These are phyloP conservation scores for Clathrospora elynae DNA, from an alignment of 2,329 filamentous ascomycete species.

Conservation along the genomic window DNA sequence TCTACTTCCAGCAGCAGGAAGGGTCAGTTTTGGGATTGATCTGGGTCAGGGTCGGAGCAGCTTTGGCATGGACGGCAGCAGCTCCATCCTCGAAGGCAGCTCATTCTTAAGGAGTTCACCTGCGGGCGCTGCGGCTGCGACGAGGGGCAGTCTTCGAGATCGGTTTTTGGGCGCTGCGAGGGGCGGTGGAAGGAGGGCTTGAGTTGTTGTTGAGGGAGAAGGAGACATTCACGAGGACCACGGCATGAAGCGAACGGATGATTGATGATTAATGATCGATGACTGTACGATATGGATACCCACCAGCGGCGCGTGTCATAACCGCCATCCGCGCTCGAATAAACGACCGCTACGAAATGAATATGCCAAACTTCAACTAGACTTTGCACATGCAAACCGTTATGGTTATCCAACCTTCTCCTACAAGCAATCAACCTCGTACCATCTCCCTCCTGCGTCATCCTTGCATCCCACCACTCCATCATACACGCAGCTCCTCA, in stretches of 20 bases:
- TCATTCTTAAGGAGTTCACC: constrained; percentile 46
- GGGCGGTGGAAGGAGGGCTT: constrained; percentile 21
- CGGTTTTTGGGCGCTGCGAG: constrained; percentile 35
- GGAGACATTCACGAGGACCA: background rate
- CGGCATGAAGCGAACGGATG: background rate
- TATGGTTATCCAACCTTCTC: too few species aligned
- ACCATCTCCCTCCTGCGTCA: too few species aligned
- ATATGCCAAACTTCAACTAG: too few species aligned
- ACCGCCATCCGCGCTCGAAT: too few species aligned
- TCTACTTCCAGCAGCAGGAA: constrained; percentile 7
- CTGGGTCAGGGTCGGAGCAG: constrained; percentile 36
- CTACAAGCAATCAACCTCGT: too few species aligned
- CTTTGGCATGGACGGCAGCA: constrained; percentile 43
- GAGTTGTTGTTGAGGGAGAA: background rate
- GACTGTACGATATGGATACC: constrained; percentile 6
- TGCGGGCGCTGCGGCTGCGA: constrained; percentile 28
- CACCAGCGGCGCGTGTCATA: constrained; percentile 9
- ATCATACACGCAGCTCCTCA: constrained; percentile 7
- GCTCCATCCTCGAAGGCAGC: constrained; percentile 45
- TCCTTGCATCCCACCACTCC: too few species aligned
- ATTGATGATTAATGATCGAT: constrained; percentile 1
- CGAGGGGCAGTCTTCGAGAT: constrained; percentile 36
- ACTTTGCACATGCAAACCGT: too few species aligned
- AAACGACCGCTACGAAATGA: too few species aligned
- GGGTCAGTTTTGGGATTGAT: constrained; percentile 28